Base-by-base conservation (phyloP, 257 asterid species). In the Penstemon davidsonii region DNA sequence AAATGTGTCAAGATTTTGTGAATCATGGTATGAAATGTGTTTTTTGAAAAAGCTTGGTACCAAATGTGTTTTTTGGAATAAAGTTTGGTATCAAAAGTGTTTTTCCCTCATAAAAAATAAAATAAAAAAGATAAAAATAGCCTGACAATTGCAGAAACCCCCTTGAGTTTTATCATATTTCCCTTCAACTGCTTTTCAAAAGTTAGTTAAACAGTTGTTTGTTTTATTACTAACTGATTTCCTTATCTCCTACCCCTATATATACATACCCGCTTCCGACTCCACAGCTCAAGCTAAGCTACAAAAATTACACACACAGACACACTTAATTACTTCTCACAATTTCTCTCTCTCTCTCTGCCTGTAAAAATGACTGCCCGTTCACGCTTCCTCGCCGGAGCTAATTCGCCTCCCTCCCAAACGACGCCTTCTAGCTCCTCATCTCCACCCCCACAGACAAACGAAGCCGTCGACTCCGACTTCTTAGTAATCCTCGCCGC, bases 351-450 rank as follows among this genome's bases (percentile, higher is more conserved):
- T 55, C 60, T 15, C 37, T 11, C 51, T 25, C 39, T 8, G 33
- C 3, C 11, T 0, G 4, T 8, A 37, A 54, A 54, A 50, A 68
- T 68, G 73, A 59, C 73, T 49, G 56, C 63, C 43, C 62, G 71
- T 15, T 66, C 25, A 44, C 56, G 73, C 3, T 8, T 56, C 46
- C 73, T 68, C 11, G 45, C 43, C 54, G 38, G 65, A 4, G 75
- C 25, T 38, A 58, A 55, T 73, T 43, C 81, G 7, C 73, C 82
- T 78, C 74, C 80, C 41, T 54, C 78, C 1, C 39, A 51, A 19
- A 19, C 75, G 3, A 39, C 58, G 2, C 50, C 42, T 41, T 38
- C 50, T 3, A 33, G 36, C 9, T 7, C 38, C 37, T 19, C 73
- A 12, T 39, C 12, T 1, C 55, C 53, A 12, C 55, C 68, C 8